Evolutionary conservation across 176 grass and related monocot genomes (phyloP), one percentile per base, ranked within the genome.

Genomic region (Urochloa ruziziensis): DNA sequence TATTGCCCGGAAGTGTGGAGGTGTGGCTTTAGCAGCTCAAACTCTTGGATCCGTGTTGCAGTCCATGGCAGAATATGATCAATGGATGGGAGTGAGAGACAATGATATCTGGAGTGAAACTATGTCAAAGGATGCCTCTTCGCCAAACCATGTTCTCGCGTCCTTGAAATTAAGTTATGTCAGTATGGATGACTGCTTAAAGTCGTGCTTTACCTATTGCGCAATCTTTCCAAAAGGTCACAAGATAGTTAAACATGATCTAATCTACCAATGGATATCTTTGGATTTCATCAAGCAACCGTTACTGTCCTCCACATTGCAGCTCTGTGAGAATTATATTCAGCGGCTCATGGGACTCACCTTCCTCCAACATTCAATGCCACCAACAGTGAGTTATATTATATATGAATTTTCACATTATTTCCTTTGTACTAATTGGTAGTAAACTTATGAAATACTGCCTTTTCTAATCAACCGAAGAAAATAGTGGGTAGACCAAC

Each of bases 261-360:
- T 86, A 30, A 75, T 90, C 29, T 24, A 76, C 1, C 88, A 90
- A 70, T 90, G 88, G 88, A 69, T 74, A 25, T 40, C 35, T 61
- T 70, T 75, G 25, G 83, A n/a, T 33, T 80, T 90, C 8, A 36
- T 42, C 2, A 4, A 54, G n/a, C 66, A 44, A 23, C 23, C 49
- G 0, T 3, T 1, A 0, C 1, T 29, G 0, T 33, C 17, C 1
- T 17, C 28, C 2, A 0, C 14, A 4, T 54, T 4, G 6, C 47
- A 76, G 1, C n/a, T 66, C 0, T 7, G 71, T 1, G 60, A 75
- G 24, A 56, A n/a, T 0, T 84, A 84, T 56, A 18, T 40, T 6
- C 15, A 0, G 0, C 46, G 65, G 0, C 71, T 53, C 28, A 28
- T 19, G 34, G 71, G 24, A 32, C 8, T 67, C 37, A 56, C 60